Base-by-base conservation (phyloP, 176 grass and related monocot species). In the Microstegium vimineum region DNA sequence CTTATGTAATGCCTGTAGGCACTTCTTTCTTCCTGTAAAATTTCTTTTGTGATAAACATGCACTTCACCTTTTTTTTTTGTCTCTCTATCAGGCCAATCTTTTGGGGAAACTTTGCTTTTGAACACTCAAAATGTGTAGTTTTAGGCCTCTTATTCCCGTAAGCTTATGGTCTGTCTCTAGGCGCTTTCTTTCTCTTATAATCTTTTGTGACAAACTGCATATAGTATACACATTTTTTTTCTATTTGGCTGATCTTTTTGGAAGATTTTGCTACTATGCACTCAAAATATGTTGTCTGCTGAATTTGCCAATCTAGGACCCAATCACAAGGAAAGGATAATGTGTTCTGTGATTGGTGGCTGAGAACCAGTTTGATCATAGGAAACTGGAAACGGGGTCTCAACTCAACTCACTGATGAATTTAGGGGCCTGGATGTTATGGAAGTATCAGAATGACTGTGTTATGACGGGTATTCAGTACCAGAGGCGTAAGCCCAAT, bases 81-180 rank as follows among this genome's bases (percentile, higher is more conserved):
- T 6, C 8, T 14, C 4, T 70, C 36, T 22, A 25, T 45, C n/a
- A 45, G 36, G 10, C 1, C 6, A 62, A 42, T 45, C 17, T 73
- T 45, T 62, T 45, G 2, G 11, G 22, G 32, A 67, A 36, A 5
- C 15, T 42, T 6, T 42, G 11, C 22, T 5, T 23, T n/a, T 40
- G 20, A 22, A 25, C 18, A 66, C 35, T 38, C 11, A 40, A n/a
- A 68, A 13, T 36, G 9, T 37, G 66, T 68, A 34, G 20, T 12
- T 22, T 69, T 69, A 36, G 17, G 9, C 64, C 18, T 67, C 64
- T 20, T 41, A 61, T 5, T 18, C 51, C 49, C 2, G 8, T 25
- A 75, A 22, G 34, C 36, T 84, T 67, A 7, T 70, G 28, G 5
- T 85, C 56, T 70, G 43, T 15, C 28, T 82, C 54, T 78, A 85